phyloP scores from a whole-genome alignment of 2,329 filamentous ascomycete species.

The Ophiostoma ulmi region DNA sequence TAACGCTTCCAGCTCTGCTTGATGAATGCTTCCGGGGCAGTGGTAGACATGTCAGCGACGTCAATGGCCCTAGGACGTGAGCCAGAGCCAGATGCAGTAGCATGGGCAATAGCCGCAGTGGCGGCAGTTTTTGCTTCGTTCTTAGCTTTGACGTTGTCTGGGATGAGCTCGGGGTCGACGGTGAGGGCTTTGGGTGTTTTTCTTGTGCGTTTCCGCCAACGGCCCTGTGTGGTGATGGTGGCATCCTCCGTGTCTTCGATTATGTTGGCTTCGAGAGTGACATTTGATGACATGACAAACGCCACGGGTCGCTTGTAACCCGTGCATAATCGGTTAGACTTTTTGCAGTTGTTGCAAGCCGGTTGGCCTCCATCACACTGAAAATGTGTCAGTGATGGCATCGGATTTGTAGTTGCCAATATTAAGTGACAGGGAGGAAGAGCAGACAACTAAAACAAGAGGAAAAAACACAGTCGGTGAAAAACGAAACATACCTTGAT shows the following conservation, averaged over 20 bases:
- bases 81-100: not conserved
- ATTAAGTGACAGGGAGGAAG: not conserved
- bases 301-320: conserved; percentile 29
- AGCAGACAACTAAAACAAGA: not conserved
- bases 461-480: not conserved
- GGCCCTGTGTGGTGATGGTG: conserved; percentile 24
- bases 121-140: not conserved
- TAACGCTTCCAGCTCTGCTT: conserved; percentile 19
- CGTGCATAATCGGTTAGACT: conserved; percentile 29
- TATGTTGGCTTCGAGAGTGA: not conserved
- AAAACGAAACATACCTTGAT: conserved; percentile 22
- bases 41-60: conserved; percentile 17
- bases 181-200: conserved; percentile 14
- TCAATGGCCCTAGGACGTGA: conserved; percentile 5
- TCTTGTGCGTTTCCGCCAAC: conserved; percentile 24
- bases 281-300: conserved; percentile 26
- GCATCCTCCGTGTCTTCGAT: conserved; percentile 12
- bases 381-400: not conserved
- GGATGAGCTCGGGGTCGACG: not conserved
- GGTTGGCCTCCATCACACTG: conserved; percentile 29
- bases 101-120: not conserved
- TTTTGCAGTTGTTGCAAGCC: conserved; percentile 30
- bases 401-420: not conserved
- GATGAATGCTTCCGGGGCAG: not conserved
- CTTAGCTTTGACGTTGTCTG: not conserved